These are phyloP conservation scores for Aspergillus ustus DNA, from an alignment of 2,329 filamentous ascomycete genomes.

Conservation along the genomic window DNA sequence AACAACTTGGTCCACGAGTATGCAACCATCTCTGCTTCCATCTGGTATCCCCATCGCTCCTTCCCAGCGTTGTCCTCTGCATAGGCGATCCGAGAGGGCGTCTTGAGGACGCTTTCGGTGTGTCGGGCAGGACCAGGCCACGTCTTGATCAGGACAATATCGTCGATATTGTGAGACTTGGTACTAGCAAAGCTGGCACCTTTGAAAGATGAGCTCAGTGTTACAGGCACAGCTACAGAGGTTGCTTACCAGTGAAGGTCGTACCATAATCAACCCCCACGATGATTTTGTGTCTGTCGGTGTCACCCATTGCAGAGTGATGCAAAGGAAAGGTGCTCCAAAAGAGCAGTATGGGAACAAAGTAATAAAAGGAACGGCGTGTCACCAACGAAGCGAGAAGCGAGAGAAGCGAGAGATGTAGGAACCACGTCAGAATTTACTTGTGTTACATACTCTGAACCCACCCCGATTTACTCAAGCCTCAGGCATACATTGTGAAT, in stretches of 20 bases:
- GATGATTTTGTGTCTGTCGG: conserved; percentile 7
- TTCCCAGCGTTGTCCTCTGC: conserved; percentile 22
- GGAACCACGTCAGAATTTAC: no score
- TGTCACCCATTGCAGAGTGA: not conserved
- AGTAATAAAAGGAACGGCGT: no score
- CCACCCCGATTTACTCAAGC: no score
- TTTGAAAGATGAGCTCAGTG: conserved; percentile 18
- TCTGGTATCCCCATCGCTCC: conserved; percentile 32
- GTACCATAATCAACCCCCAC: conserved; percentile 30
- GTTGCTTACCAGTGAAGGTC: conserved; percentile 24
- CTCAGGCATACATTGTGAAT: no score
- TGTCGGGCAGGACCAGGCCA: conserved; percentile 29
- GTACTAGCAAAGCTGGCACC: conserved; percentile 23
- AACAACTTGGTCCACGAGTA: conserved; percentile 39
- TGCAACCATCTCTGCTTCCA: conserved; percentile 26
- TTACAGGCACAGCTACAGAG: not conserved
- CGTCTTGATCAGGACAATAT: conserved; percentile 27
- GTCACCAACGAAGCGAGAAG: no score
- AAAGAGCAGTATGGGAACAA: no score
- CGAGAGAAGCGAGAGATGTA: no score
- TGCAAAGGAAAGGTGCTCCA: no score
- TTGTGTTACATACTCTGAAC: no score
- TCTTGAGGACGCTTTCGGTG: conserved; percentile 24
- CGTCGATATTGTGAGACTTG: conserved; percentile 17
- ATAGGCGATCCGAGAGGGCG: conserved; percentile 34